A percentile compares a stretch with the other conserved stretches of the same genome.
phyloP scores from a whole-genome alignment of 2,329 filamentous ascomycete genomes.

The Truncatella angustata region DNA sequence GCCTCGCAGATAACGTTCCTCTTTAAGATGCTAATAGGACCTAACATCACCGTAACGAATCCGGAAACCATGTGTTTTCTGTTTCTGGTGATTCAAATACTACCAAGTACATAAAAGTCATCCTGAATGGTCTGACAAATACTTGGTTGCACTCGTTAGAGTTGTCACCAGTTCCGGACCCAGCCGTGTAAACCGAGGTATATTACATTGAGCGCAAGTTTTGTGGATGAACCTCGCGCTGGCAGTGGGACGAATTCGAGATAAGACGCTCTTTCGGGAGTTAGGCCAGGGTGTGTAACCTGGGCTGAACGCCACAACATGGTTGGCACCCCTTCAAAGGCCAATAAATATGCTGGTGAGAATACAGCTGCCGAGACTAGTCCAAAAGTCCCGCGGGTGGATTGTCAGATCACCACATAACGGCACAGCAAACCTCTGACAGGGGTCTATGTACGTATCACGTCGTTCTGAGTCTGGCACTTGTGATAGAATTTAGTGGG shows the following conservation, averaged over 20 bases:
- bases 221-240: neutral
- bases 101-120: no score
- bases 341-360: neutral
- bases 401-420: neutral
- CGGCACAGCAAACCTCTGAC: neutral
- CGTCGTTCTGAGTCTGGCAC: neutral
- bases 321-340: neutral
- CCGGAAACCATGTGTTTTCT: no score
- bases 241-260: no score
- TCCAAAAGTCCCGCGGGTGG: constrained; percentile 6
- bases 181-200: no score
- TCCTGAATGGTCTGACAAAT: no score
- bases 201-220: neutral
- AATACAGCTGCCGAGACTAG: constrained; percentile 8
- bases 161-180: no score
- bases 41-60: no score
- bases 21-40: no score
- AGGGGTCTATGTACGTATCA: neutral
- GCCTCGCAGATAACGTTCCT: no score
- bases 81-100: no score
- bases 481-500: no score
- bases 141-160: no score
- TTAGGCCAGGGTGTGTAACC: neutral
- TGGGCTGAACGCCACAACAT: constrained; percentile 3
- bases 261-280: constrained; percentile 1